These are phyloP conservation scores for Saturnispora halmiae DNA, from an alignment of 805 yeast species.

Conservation along the genomic window DNA sequence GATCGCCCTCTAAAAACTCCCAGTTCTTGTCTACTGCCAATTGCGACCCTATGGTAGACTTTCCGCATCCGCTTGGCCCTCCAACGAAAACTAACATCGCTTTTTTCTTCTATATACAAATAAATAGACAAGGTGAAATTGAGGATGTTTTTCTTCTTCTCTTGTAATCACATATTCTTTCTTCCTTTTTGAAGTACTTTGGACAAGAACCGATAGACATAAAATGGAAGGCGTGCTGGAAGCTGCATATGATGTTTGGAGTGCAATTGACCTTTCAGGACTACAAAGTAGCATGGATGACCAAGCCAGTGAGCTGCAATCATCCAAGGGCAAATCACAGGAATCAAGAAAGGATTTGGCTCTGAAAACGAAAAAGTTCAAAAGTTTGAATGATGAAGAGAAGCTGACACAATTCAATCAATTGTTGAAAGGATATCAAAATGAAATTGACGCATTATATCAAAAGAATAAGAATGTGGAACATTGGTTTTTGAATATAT, in stretches of 20 bases:
- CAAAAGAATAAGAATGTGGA: slow-evolving; percentile 71
- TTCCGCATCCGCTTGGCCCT: slow-evolving; percentile 97
- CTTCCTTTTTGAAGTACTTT: too few species aligned
- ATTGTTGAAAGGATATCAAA: slow-evolving; percentile 72
- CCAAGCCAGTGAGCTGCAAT: slow-evolving; percentile 64
- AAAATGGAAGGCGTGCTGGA: slow-evolving; percentile 26
- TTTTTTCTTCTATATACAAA: too few species aligned
- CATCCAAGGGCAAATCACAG: slow-evolving; percentile 58
- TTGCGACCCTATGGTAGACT: slow-evolving; percentile 63
- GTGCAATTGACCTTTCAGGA: slow-evolving; percentile 57
- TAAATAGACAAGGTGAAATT: too few species aligned
- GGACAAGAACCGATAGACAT: not conserved
- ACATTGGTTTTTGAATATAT: slow-evolving; percentile 60
- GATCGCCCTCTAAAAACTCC: slow-evolving; percentile 75
- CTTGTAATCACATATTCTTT: too few species aligned
- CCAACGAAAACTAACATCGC: slow-evolving; percentile 51
- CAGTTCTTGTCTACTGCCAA: slow-evolving; percentile 33
- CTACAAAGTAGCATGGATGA: slow-evolving; percentile 68
- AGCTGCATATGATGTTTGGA: slow-evolving; percentile 66
- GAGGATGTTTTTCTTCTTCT: too few species aligned
- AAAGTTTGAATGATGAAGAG: slow-evolving; percentile 56
- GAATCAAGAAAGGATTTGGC: slow-evolving; percentile 71
- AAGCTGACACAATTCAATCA: slow-evolving; percentile 58
- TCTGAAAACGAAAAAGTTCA: slow-evolving; percentile 75
- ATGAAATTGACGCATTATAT: slow-evolving; percentile 78